phyloP scores from a whole-genome alignment of 1,139 yeast genomes.

The Diutina siamensis region DNA sequence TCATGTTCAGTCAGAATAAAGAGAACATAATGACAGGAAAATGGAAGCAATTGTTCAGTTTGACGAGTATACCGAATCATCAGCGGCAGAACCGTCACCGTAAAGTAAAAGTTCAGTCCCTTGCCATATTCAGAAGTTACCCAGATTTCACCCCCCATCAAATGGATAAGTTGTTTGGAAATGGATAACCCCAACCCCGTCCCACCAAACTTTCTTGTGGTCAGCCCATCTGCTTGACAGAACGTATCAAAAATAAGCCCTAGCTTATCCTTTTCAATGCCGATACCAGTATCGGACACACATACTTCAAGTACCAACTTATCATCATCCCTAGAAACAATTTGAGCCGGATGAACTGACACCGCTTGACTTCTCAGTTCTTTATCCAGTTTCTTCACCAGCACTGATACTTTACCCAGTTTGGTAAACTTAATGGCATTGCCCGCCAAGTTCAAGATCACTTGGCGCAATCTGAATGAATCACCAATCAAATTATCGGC shows the following conservation, averaged over 20 bases:
- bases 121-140: slow-evolving; percentile 72
- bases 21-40: slow-evolving; percentile 56
- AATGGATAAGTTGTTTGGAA: slow-evolving; percentile 73
- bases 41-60: slow-evolving; percentile 62
- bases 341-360: slow-evolving; percentile 10
- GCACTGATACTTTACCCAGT: slow-evolving; percentile 61
- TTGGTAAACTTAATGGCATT: slow-evolving; percentile 82
- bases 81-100: slow-evolving; percentile 69
- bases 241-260: slow-evolving; percentile 80
- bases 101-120: slow-evolving; percentile 74
- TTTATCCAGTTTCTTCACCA: slow-evolving; percentile 39
- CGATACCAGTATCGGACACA: slow-evolving; percentile 84
- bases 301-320: slow-evolving; percentile 69
- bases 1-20: slow-evolving; percentile 60
- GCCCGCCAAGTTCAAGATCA: slow-evolving; percentile 72
- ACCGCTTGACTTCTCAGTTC: background rate
- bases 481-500: slow-evolving; percentile 83
- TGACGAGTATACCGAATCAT: slow-evolving; percentile 51
- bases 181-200: slow-evolving; percentile 72
- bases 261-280: slow-evolving; percentile 71
- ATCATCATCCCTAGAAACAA: slow-evolving; percentile 29
- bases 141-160: slow-evolving; percentile 91
- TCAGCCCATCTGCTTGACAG: slow-evolving; percentile 88
- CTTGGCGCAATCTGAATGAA: slow-evolving; percentile 76
- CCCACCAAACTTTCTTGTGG: slow-evolving; percentile 87